These are phyloP conservation scores for Cylindrotheca closterium DNA, from an alignment of 108 stramenopile genomes.

Conservation along the genomic window DNA sequence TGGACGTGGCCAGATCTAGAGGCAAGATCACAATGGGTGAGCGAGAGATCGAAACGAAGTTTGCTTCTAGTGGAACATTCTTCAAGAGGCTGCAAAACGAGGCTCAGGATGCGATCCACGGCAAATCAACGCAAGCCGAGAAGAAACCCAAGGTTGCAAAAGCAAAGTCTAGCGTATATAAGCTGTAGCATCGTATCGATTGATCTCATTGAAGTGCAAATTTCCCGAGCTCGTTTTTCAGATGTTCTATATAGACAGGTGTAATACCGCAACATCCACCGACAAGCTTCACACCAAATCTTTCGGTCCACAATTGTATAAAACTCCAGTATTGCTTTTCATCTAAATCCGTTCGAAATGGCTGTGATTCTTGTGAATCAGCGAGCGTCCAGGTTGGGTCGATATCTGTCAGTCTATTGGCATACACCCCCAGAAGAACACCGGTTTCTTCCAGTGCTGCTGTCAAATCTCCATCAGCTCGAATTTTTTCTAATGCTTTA, in stretches of 20 bases:
- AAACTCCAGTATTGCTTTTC: constrained; percentile 69
- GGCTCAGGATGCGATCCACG: constrained; percentile 60
- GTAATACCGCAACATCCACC: constrained; percentile 92
- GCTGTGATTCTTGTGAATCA: constrained; percentile 67
- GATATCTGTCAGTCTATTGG: constrained; percentile 77
- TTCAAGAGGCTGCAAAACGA: constrained; percentile 88
- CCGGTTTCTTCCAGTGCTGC: constrained; percentile 6
- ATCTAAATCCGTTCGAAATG: constrained; percentile 70
- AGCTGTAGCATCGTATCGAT: constrained; percentile 19
- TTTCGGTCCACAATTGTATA: constrained; percentile 53
- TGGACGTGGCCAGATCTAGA: constrained; percentile 78
- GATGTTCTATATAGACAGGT: constrained; percentile 60
- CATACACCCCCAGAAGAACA: constrained; percentile 75
- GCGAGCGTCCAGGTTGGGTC: constrained; percentile 73
- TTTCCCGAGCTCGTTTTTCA: constrained; percentile 1
- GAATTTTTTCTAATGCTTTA: constrained; percentile 51
- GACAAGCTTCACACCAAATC: constrained; percentile 49
- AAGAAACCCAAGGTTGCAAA: constrained; percentile 18
- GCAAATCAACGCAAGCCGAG: background rate
- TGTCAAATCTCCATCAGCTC: constrained; percentile 16
- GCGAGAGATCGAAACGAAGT: constrained; percentile 70
- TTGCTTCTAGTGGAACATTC: constrained; percentile 88
- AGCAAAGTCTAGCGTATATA: constrained; percentile 40
- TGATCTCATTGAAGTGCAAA: background rate
- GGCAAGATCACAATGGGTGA: constrained; percentile 78